Percentiles rank a stretch among this genome's conserved stretches.
Conservation (phyloP, 176 grass and related monocot genomes). For the Oryza meridionalis region DNA sequence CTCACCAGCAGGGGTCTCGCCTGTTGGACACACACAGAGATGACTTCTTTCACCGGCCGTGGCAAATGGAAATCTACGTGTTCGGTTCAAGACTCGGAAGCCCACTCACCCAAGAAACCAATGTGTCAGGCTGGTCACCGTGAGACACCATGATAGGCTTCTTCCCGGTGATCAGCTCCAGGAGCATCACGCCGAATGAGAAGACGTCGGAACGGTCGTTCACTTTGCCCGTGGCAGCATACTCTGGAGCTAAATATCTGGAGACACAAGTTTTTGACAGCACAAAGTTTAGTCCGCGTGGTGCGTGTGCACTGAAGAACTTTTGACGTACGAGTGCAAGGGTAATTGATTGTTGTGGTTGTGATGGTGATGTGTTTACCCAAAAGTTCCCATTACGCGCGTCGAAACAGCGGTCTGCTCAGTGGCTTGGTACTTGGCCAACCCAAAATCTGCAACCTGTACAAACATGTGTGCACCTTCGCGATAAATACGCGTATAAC, state of each 20-base stretch:
- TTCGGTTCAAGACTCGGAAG: neutral
- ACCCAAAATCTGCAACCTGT: constrained; percentile 89
- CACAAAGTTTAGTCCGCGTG: constrained; percentile 9
- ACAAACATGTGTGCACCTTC: neutral
- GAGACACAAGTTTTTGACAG: constrained; percentile 11
- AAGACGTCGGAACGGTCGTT: constrained; percentile 81
- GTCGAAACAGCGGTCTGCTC: constrained; percentile 63
- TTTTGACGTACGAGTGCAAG: neutral
- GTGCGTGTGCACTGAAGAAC: neutral
- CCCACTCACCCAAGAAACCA: constrained; percentile 75
- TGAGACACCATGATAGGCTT: constrained; percentile 52
- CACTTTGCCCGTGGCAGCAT: constrained; percentile 72
- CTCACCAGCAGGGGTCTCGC: constrained; percentile 61
- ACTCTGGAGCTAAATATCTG: constrained; percentile 91
- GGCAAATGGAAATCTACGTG: neutral
- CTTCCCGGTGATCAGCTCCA: constrained; percentile 80
- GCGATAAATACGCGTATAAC: neutral
- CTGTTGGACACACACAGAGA: constrained; percentile 39
- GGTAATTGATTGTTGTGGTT: neutral
- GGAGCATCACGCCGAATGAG: constrained; percentile 88
- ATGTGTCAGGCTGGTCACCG: constrained; percentile 36
- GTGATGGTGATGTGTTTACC: constrained; percentile 48
- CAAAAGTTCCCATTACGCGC: constrained; percentile 78
- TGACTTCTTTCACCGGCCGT: neutral
- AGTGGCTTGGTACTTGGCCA: constrained; percentile 66